Evolutionary conservation across 345 rosid species (phyloP).

Genomic region (Citrus unshiu): DNA sequence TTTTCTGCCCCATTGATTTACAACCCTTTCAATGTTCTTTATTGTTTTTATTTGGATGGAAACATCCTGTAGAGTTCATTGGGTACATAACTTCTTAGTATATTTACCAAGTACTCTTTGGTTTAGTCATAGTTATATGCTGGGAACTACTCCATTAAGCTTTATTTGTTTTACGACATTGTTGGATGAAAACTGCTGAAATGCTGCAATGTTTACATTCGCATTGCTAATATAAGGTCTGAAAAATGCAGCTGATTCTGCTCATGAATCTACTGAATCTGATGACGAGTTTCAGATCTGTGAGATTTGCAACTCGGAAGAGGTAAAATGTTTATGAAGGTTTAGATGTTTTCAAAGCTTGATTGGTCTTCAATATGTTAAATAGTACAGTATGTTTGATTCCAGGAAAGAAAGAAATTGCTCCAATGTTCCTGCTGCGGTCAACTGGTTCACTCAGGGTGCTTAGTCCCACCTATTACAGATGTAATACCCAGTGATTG

Average conservation of each 20-base stretch:
- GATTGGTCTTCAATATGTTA: conserved; percentile 7
- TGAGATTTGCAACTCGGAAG: conserved; percentile 85
- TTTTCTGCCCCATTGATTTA: neutral
- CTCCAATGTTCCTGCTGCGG: conserved; percentile 93
- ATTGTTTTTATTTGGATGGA: neutral
- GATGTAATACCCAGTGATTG: conserved; percentile 72
- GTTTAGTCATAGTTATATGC: neutral
- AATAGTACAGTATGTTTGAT: conserved; percentile 17
- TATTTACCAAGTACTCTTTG: neutral
- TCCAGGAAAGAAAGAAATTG: conserved; percentile 88
- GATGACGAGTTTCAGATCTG: conserved; percentile 99
- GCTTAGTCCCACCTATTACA: conserved; percentile 80
- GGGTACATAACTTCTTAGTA: neutral
- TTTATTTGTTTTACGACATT: neutral
- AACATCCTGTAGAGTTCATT: neutral
- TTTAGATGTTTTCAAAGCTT: conserved; percentile 6
- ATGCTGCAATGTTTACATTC: neutral
- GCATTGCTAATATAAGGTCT: conserved; percentile 1
- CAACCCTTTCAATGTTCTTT: neutral
- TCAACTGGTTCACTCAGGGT: conserved; percentile 79
- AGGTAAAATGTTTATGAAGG: conserved; percentile 44
- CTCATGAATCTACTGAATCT: conserved; percentile 73
- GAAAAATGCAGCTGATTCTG: conserved; percentile 74
- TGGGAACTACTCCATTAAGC: neutral
- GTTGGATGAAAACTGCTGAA: neutral